A percentile compares a stretch with the other conserved stretches of the same genome.
phyloP scores from a whole-genome alignment of 148 eudicot genomes.

The Heliamphora exappendiculata region DNA sequence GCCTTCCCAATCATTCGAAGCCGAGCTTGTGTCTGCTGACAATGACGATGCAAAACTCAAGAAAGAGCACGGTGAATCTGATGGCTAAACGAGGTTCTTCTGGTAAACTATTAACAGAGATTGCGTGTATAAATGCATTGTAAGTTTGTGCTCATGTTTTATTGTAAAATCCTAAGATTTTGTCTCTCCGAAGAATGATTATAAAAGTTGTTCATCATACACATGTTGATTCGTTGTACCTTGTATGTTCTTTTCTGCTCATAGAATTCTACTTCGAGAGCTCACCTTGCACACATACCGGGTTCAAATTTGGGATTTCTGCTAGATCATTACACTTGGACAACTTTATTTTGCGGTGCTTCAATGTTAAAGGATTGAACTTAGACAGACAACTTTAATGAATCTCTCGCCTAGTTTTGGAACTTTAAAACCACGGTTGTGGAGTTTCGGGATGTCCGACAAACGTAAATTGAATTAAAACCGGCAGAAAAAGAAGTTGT shows the following conservation, averaged over 20 bases:
- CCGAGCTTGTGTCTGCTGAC: constrained; percentile 59
- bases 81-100: constrained; percentile 7
- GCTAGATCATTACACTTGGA: not conserved
- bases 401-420: too few relatives aligned
- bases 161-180: not conserved
- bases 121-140: not conserved
- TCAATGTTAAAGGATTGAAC: not conserved
- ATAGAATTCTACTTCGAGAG: not conserved
- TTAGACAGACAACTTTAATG: too few relatives aligned
- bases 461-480: not conserved
- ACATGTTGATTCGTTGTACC: constrained; percentile 3
- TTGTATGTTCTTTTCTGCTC: not conserved
- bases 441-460: too few relatives aligned
- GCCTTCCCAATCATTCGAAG: constrained; percentile 44
- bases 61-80: constrained; percentile 11
- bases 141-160: not conserved
- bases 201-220: not conserved
- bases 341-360: not conserved
- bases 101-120: not conserved
- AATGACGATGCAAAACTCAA: constrained; percentile 8
- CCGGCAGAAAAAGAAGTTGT: too few relatives aligned
- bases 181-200: not conserved
- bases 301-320: not conserved
- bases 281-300: not conserved
- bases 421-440: too few relatives aligned